Evolutionary conservation across 805 yeast genomes (phyloP).

Genomic region (Schizosaccharomyces osmophilus): DNA sequence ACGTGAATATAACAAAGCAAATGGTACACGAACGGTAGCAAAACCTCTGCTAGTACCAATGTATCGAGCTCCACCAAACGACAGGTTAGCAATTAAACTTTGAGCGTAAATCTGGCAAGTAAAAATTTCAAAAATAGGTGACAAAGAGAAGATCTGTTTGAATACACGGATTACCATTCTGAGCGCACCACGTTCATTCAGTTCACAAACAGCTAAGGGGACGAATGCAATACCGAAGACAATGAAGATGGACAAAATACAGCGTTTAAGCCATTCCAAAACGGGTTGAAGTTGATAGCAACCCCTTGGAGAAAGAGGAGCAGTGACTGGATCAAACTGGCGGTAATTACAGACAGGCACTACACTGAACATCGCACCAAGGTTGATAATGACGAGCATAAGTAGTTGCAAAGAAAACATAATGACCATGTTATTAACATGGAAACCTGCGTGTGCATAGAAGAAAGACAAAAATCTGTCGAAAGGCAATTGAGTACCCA

Average conservation of each 20-base stretch:
- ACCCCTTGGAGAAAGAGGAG: constrained; percentile 50
- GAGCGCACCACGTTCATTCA: constrained; percentile 63
- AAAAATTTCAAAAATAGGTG: constrained; percentile 85
- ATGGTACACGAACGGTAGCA: constrained; percentile 61
- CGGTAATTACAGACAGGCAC: constrained; percentile 43
- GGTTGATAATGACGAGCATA: constrained; percentile 50
- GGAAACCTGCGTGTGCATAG: constrained; percentile 94
- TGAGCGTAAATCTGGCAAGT: constrained; percentile 81
- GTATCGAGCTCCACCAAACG: constrained; percentile 80
- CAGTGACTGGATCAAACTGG: constrained; percentile 45
- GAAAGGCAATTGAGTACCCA: constrained; percentile 72
- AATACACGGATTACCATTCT: constrained; percentile 44
- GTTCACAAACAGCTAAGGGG: constrained; percentile 68
- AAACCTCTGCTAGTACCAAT: constrained; percentile 86
- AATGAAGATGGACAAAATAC: constrained; percentile 74
- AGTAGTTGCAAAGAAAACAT: constrained; percentile 69
- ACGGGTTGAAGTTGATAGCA: constrained; percentile 72
- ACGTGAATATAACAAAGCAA: constrained; percentile 44
- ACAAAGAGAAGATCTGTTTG: constrained; percentile 56
- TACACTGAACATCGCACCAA: constrained; percentile 59
- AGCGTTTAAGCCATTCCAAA: constrained; percentile 71
- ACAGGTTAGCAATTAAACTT: constrained; percentile 46
- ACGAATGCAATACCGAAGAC: constrained; percentile 80
- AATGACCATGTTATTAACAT: constrained; percentile 69
- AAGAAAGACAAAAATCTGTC: constrained; percentile 80